These are phyloP conservation scores for Podospora pseudopauciseta DNA, from an alignment of 495 filamentous ascomycete genomes.

Conservation along the genomic window DNA sequence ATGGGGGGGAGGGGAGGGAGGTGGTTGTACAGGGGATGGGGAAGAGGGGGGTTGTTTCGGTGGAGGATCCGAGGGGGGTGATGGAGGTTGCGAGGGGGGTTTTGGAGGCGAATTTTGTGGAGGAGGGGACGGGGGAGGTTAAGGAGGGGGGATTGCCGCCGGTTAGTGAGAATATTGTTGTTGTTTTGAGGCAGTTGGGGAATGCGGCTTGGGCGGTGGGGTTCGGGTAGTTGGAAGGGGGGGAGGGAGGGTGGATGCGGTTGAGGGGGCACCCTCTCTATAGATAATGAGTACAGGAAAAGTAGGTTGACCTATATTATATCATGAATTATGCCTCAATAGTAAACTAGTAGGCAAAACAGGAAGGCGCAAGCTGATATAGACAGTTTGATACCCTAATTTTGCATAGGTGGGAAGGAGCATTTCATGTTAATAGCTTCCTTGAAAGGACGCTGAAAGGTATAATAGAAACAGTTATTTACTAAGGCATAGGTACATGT, in stretches of 20 bases:
- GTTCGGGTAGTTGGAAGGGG: constrained; percentile 15
- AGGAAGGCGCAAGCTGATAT: neutral
- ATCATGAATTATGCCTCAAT: too few species aligned
- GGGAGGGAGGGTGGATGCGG: too few species aligned
- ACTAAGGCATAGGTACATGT: neutral
- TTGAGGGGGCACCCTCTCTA: neutral
- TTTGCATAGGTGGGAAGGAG: neutral
- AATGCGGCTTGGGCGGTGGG: constrained; percentile 39
- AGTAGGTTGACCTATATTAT: too few species aligned
- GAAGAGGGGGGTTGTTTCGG: constrained; percentile 18
- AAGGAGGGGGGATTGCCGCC: constrained; percentile 56
- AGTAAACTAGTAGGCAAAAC: too few species aligned
- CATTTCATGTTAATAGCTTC: neutral
- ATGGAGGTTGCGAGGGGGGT: constrained; percentile 48
- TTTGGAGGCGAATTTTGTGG: constrained; percentile 55
- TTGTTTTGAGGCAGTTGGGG: constrained; percentile 53
- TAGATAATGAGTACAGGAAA: too few species aligned
- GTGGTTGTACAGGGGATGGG: neutral
- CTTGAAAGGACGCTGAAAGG: neutral
- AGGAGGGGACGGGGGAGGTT: constrained; percentile 43
- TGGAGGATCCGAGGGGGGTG: constrained; percentile 44
- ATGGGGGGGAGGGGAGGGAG: constrained; percentile 36
- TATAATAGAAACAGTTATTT: neutral
- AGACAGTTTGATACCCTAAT: neutral
- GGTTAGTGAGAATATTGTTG: constrained; percentile 60